Evolutionary conservation across 495 filamentous ascomycete genomes (phyloP).

Genomic region (Hypomontagnella monticulosa): DNA sequence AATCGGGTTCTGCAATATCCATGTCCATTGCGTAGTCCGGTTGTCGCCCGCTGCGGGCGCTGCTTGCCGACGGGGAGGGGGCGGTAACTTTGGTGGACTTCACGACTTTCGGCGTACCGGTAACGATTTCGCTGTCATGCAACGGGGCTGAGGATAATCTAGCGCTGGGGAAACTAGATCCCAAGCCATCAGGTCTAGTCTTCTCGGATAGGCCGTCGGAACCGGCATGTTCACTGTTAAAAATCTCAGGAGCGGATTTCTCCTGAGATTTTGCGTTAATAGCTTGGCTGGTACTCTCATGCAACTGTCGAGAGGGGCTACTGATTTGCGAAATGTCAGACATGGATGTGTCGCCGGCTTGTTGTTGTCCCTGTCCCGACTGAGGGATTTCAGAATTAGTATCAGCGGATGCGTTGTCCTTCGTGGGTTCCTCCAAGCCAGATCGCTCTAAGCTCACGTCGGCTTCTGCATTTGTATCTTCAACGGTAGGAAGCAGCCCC

Average conservation of each 20-base stretch:
- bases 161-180: constrained; percentile 15
- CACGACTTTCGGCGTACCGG: constrained; percentile 37
- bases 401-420: neutral
- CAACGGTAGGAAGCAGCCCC: neutral
- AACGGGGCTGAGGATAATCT: constrained; percentile 30
- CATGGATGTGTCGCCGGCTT: constrained; percentile 13
- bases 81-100: constrained; percentile 22
- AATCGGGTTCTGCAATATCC: constrained; percentile 41
- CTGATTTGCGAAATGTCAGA: constrained; percentile 37
- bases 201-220: constrained; percentile 4
- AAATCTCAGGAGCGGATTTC: constrained; percentile 4
- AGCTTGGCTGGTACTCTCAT: constrained; percentile 39
- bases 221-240: neutral
- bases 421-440: neutral
- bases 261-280: constrained; percentile 3
- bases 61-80: constrained; percentile 46
- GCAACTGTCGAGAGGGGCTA: constrained; percentile 46
- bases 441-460: constrained; percentile 1
- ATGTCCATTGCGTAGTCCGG: constrained; percentile 47
- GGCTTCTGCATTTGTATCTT: neutral
- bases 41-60: constrained; percentile 53
- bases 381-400: constrained; percentile 16
- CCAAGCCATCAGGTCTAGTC: constrained; percentile 8
- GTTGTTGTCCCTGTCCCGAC: constrained; percentile 27
- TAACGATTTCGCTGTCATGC: constrained; percentile 26